Conservation (phyloP, 2,329 filamentous ascomycete genomes). For the Claviceps lovelessii region DNA sequence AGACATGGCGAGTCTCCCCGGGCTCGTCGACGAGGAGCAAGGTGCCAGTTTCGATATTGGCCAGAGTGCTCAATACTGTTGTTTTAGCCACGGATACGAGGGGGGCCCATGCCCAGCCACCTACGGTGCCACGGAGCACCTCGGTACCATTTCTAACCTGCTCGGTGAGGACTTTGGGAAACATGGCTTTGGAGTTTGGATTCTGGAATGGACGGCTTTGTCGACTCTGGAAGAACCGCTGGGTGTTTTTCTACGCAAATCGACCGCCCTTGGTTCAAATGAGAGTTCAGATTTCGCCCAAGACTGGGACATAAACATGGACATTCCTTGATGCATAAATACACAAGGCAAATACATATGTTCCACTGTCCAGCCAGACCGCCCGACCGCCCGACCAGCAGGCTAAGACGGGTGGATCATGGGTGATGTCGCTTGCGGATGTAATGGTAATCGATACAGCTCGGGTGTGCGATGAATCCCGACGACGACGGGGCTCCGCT, state of each 20-base stretch:
- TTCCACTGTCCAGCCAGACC: not conserved
- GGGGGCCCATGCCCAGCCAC: slow-evolving; percentile 33
- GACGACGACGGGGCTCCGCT: not conserved
- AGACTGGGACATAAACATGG: not conserved
- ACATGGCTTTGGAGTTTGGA: not conserved
- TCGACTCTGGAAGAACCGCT: not conserved
- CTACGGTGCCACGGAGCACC: slow-evolving; percentile 26
- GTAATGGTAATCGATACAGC: not conserved
- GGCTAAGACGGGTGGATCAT: not conserved
- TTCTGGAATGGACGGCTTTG: not conserved
- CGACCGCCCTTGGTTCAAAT: not conserved
- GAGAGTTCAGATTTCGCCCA: not conserved
- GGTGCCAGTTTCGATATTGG: slow-evolving; percentile 33
- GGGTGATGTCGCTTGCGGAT: not conserved
- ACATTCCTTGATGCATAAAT: not conserved
- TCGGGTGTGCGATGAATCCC: not conserved
- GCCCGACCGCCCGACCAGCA: not conserved
- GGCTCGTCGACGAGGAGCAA: slow-evolving; percentile 34
- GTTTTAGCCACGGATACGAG: slow-evolving; percentile 31
- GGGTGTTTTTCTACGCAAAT: not conserved
- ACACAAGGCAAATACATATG: not conserved
- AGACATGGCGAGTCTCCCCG: slow-evolving; percentile 25
- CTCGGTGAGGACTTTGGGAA: slow-evolving; percentile 1
- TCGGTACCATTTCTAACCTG: slow-evolving; percentile 14
- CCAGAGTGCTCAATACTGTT: slow-evolving; percentile 30